These are phyloP conservation scores for Clarireedia homoeocarpa DNA, from an alignment of 2,329 filamentous ascomycete genomes.

Conservation along the genomic window DNA sequence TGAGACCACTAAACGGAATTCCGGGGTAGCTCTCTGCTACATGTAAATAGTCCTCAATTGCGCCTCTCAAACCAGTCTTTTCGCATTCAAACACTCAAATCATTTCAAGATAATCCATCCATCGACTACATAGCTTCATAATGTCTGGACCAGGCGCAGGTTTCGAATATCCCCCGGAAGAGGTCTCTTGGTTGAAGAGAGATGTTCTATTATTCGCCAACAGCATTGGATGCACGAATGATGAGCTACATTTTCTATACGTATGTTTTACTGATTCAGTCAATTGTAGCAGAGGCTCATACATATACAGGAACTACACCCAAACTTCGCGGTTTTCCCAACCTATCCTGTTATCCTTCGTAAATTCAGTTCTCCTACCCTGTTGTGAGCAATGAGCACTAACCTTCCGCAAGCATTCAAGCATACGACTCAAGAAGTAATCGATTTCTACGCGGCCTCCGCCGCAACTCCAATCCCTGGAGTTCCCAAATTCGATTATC, in stretches of 20 bases:
- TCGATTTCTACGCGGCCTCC: constrained; percentile 60
- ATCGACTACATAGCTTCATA: constrained; percentile 14
- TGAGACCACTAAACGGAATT: background rate
- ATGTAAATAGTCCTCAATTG: background rate
- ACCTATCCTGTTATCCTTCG: constrained; percentile 39
- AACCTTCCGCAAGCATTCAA: constrained; percentile 48
- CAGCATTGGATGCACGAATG: constrained; percentile 72
- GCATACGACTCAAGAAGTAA: constrained; percentile 55
- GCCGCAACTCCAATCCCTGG: constrained; percentile 49
- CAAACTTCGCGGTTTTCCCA: constrained; percentile 79
- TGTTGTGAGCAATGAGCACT: background rate
- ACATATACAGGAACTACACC: constrained; percentile 65
- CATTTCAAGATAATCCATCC: background rate
- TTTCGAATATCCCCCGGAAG: constrained; percentile 68
- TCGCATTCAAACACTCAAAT: background rate
- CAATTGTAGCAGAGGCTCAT: background rate
- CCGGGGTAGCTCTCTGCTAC: constrained; percentile 3
- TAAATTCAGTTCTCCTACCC: constrained; percentile 9
- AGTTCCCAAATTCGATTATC: constrained; percentile 57
- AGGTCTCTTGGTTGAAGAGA: constrained; percentile 80
- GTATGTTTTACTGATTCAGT: constrained; percentile 40
- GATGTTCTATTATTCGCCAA: constrained; percentile 85
- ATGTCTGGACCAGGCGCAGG: constrained; percentile 46
- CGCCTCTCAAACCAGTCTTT: background rate
- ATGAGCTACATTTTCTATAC: constrained; percentile 90